Evolutionary conservation across 2,329 filamentous ascomycete genomes (phyloP).

Genomic region (Xylaria sp.): DNA sequence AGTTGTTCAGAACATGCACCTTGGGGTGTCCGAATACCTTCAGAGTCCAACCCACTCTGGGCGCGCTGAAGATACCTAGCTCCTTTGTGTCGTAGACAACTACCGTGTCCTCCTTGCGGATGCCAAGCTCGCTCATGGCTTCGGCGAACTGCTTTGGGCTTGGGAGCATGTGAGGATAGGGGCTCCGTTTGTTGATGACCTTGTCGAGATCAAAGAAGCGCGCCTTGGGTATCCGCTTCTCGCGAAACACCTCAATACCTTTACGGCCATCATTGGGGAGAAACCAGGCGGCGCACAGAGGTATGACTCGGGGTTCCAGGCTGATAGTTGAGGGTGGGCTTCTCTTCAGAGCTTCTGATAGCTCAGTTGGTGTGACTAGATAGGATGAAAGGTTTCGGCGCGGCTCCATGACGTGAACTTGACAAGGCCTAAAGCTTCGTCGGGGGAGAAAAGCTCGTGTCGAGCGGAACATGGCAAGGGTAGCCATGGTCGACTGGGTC

Average conservation of each 20-base stretch:
- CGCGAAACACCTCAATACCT: conserved; percentile 78
- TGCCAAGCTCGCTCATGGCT: conserved; percentile 87
- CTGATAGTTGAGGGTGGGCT: conserved; percentile 80
- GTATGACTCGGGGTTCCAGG: conserved; percentile 80
- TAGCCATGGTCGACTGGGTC: conserved; percentile 44
- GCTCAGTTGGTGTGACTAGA: conserved; percentile 81
- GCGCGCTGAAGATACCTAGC: conserved; percentile 90
- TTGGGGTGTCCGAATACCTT: conserved; percentile 84
- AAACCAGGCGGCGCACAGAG: conserved; percentile 94
- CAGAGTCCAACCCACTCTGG: conserved; percentile 91
- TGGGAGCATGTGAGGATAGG: conserved; percentile 97
- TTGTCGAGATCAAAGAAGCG: conserved; percentile 97
- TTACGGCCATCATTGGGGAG: conserved; percentile 87
- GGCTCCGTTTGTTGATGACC: conserved; percentile 82
- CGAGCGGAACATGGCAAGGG: conserved; percentile 47
- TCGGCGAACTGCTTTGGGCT: conserved; percentile 77
- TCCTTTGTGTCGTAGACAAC: conserved; percentile 95
- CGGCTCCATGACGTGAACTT: conserved; percentile 41
- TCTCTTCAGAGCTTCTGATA: conserved; percentile 78
- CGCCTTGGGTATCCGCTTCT: conserved; percentile 82
- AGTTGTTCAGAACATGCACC: conserved; percentile 94
- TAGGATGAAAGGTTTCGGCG: conserved; percentile 73
- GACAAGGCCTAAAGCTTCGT: conserved; percentile 39
- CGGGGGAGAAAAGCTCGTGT: conserved; percentile 44
- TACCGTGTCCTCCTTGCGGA: conserved; percentile 82